phyloP scores from a whole-genome alignment of 345 rosid species.

The Cardamine occulta region DNA sequence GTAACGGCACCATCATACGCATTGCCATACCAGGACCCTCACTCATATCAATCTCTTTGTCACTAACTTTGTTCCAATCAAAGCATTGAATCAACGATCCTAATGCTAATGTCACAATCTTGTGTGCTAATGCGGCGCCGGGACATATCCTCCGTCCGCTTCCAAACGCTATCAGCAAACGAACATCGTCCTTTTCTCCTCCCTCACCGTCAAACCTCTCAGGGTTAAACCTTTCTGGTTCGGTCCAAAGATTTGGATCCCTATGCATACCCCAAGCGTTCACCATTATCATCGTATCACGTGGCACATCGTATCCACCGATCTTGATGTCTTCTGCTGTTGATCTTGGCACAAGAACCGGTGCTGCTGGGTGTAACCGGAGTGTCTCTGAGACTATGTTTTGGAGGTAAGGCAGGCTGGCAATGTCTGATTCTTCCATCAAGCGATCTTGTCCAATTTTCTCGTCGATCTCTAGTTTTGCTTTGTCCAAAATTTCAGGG shows the following conservation, averaged over 20 bases:
- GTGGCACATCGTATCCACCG: constrained; percentile 38
- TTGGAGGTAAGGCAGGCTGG: constrained; percentile 46
- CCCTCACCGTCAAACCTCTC: neutral
- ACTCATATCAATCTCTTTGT: constrained; percentile 26
- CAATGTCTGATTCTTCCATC: constrained; percentile 45
- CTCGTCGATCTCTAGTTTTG: constrained; percentile 37
- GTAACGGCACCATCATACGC: constrained; percentile 27
- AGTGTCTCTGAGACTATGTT: constrained; percentile 50
- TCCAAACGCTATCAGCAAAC: neutral
- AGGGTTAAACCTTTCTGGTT: neutral
- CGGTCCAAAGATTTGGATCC: neutral
- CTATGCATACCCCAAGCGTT: neutral
- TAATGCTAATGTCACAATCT: neutral
- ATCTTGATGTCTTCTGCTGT: constrained; percentile 44
- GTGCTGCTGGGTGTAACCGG: constrained; percentile 47
- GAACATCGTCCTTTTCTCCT: neutral
- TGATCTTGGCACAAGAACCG: constrained; percentile 51
- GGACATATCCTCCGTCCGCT: neutral
- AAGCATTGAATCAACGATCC: constrained; percentile 41
- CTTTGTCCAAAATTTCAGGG: constrained; percentile 43
- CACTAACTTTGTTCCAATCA: constrained; percentile 30
- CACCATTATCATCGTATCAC: neutral
- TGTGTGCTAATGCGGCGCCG: neutral
- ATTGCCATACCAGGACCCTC: constrained; percentile 33
- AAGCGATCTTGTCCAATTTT: constrained; percentile 42